phyloP scores from a whole-genome alignment of 306 rosid genomes.

The Lagenaria siceraria region DNA sequence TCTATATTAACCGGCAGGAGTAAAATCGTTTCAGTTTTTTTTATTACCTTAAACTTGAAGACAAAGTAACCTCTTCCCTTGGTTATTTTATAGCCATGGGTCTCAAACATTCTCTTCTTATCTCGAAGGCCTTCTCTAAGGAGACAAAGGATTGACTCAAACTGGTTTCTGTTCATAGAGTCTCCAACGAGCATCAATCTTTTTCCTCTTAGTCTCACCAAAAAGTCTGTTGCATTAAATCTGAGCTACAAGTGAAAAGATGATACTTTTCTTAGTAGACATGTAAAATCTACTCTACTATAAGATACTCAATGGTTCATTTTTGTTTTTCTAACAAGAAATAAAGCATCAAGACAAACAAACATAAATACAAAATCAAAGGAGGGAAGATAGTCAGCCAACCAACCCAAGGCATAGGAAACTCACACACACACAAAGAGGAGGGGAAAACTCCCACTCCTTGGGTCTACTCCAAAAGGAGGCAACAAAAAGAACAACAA shows the following conservation, averaged over 20 bases:
- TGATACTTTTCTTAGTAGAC: not conserved
- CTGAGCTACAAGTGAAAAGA: slow-evolving; percentile 31
- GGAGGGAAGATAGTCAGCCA: not conserved
- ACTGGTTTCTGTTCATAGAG: slow-evolving; percentile 92
- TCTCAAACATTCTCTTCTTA: slow-evolving; percentile 81
- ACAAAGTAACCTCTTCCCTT: slow-evolving; percentile 81
- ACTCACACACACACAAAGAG: not conserved
- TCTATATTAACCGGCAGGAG: not conserved
- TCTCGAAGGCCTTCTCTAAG: slow-evolving; percentile 63
- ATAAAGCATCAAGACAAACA: not conserved
- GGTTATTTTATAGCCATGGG: slow-evolving; percentile 68
- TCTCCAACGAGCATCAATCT: slow-evolving; percentile 82
- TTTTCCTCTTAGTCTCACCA: slow-evolving; percentile 69
- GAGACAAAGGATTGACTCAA: slow-evolving; percentile 79
- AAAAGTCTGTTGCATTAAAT: slow-evolving; percentile 85
- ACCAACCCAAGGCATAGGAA: not conserved
- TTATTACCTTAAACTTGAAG: slow-evolving; percentile 68
- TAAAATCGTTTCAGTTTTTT: not conserved
- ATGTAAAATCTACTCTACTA: not conserved
- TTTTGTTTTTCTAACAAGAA: not conserved
- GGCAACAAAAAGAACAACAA: not conserved
- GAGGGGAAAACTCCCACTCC: not conserved
- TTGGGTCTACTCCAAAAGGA: not conserved
- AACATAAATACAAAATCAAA: not conserved
- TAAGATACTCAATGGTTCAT: not conserved